Conservation (phyloP, 192 early-diverging fungal species). For the Funneliformis geosporum region DNA sequence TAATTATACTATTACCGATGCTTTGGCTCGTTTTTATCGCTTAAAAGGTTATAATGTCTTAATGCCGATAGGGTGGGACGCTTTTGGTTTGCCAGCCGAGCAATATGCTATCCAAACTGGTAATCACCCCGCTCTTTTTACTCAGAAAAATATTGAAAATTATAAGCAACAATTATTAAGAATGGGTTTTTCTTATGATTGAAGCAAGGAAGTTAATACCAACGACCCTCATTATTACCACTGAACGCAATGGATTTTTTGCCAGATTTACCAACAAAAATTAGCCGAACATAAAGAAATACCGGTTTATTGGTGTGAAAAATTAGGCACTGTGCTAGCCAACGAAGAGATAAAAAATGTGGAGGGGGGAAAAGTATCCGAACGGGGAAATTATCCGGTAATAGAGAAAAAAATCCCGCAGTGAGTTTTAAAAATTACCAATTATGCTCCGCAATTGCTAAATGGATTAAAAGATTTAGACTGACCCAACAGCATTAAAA, state of each 20-base stretch:
- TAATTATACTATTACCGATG: conserved; percentile 7
- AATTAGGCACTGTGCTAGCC: conserved; percentile 3
- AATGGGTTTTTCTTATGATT: conserved; percentile 21
- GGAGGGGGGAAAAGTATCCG: background rate
- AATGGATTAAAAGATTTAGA: background rate
- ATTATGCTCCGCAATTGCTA: background rate
- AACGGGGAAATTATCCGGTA: conserved; percentile 10
- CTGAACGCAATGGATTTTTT: conserved; percentile 13
- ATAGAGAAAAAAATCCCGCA: conserved; percentile 17
- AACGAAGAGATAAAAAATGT: conserved; percentile 11
- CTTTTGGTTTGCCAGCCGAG: conserved; percentile 14
- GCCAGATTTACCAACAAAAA: conserved; percentile 8
- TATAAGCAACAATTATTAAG: background rate
- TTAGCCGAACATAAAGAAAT: conserved; percentile 19
- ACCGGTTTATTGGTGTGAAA: conserved; percentile 18
- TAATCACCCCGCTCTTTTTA: conserved; percentile 6
- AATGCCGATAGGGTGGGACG: conserved; percentile 12
- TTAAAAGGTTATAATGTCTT: conserved; percentile 7
- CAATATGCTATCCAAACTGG: conserved; percentile 18
- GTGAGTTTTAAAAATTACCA: conserved; percentile 19
- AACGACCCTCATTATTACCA: conserved; percentile 8
- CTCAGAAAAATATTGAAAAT: background rate
- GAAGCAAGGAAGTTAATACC: conserved; percentile 9
- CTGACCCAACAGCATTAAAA: conserved; percentile 19
- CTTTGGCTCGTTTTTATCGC: conserved; percentile 14